These are phyloP conservation scores for Venturia effusa DNA, from an alignment of 2,329 filamentous ascomycete genomes.

Conservation along the genomic window DNA sequence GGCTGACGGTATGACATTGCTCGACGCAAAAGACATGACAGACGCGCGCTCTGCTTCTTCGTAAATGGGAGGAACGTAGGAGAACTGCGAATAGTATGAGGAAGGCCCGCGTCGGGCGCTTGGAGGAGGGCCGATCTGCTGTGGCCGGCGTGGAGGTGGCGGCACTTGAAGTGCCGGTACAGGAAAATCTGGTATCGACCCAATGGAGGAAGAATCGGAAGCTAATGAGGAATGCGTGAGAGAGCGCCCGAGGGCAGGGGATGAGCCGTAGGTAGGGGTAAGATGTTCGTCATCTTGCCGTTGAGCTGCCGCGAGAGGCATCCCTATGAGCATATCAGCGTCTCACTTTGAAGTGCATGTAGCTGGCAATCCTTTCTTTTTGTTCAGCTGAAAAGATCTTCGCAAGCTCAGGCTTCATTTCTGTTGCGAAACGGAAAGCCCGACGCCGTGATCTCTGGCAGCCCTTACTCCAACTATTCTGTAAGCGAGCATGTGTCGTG, in stretches of 20 bases:
- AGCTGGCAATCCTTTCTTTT: background rate
- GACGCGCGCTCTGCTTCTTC: conserved; percentile 36
- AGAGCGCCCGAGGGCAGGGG: conserved; percentile 21
- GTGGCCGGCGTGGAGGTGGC: conserved; percentile 23
- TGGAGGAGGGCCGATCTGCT: conserved; percentile 37
- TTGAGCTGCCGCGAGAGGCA: background rate
- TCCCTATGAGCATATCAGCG: background rate
- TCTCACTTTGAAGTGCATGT: background rate
- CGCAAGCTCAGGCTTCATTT: background rate
- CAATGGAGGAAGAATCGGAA: conserved; percentile 29
- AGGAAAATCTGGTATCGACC: conserved; percentile 32
- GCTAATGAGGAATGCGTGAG: conserved; percentile 27
- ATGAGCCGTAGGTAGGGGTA: conserved; percentile 6
- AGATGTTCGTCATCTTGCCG: background rate
- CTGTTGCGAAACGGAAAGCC: background rate
- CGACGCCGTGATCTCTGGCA: background rate
- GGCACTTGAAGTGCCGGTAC: conserved; percentile 22
- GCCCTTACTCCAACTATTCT: background rate
- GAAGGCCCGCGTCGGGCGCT: conserved; percentile 36
- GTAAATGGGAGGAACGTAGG: conserved; percentile 37
- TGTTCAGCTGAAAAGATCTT: background rate
- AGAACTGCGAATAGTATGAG: conserved; percentile 37
- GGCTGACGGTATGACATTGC: conserved; percentile 36
- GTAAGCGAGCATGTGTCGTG: background rate
- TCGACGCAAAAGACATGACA: conserved; percentile 36